Base-by-base conservation (phyloP, 768 basidiomycete genomes). In the Rhodocollybia butyracea region DNA sequence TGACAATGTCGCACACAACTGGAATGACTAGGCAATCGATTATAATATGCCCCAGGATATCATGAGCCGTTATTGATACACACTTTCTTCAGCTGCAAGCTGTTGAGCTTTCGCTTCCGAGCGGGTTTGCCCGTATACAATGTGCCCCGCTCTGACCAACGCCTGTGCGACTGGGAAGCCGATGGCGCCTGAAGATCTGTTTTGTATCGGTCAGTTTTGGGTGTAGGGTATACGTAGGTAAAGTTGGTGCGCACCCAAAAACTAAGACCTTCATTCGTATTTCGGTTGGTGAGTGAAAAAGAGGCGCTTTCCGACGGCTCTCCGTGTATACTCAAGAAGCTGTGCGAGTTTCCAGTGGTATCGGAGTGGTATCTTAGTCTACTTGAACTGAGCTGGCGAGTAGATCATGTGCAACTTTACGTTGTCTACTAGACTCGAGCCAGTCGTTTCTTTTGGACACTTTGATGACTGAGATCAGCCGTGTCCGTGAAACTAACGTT, bases 61-160 rank as follows among this genome's bases (percentile, higher is more conserved):
- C n/a, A 47, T 19, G 17, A 36, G 36, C 11, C 0, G 1, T 60
- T 68, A 43, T 45, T n/a, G n/a, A n/a, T n/a, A n/a, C n/a, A n/a
- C n/a, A 75, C 74, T 77, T 64, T 80, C 79, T 58, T 76, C 71
- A 6, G 64, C 64, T 1, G 68, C 66, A 0, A 80, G 66, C 32
- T 51, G 45, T 29, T 68, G 69, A 0, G 64, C 71, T 46, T 75
- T 76, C 2, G 43, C 60, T 11, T 54, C 43, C 0, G 74, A 75
- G 38, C 79, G 73, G 0, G 76, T 76, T 29, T 69, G 60, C n/a
- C 78, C 78, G 52, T 76, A 78, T 1, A 79, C 79, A 22, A 70
- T 67, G 51, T 80, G 76, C 0, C 79, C 79, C 0, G 71, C 73
- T 27, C 77, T 74, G 8, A 71, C 66, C 31, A 79, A 69, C 0